Base-by-base conservation (phyloP, 768 basidiomycete species). In the Boletellus emodensis region DNA sequence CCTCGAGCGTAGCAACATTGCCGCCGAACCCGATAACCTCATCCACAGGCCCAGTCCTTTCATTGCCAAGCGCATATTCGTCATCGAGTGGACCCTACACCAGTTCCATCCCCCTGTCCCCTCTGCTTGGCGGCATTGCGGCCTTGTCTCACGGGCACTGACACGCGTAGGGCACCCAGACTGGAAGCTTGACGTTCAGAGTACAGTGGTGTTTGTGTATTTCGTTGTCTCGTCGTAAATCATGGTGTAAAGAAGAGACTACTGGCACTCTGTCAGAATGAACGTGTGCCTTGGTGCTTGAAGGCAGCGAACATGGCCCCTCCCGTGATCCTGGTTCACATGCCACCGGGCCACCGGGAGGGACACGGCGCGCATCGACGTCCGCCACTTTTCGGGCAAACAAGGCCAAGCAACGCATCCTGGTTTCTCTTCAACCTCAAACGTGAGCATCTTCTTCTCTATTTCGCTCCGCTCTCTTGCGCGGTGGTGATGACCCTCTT, bases 401-500 rank as follows among this genome's bases (percentile, higher is more conserved):
- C 43, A 59, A 43, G 13, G 12, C 37, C 44, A 58, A 67, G 33
- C 40, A 50, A 52, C 9, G 11, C 24, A 9, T 10, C 14, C 35
- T 18, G 24, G 24, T 13, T n/a, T 22, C 18, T 24, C 6, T 9
- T 37, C 20, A 22, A 10, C 28, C 45, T 30, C 17, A 24, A 43
- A 14, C 54, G 60, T 61, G 54, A 64, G 69, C 59, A 1, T 46
- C 10, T 47, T 43, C 8, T 20, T 28, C 46, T n/a, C 33, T 18
- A 37, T 3, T 9, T 42, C n/a, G 38, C 38, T 52, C 14, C 38
- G 46, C 59, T 48, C 38, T 44, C 24, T 54, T 59, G 50, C 59
- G 64, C 59, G 64, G 63, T 69, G 39, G 62, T 77, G 82, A 83
- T 83, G 80, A 76, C 74, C 75, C 71, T 45, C 70, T 65, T 71